A percentile compares a stretch with the other conserved stretches of the same genome.
These are phyloP conservation scores for Lumnitzera littorea DNA, from an alignment of 345 rosid genomes.

Conservation along the genomic window DNA sequence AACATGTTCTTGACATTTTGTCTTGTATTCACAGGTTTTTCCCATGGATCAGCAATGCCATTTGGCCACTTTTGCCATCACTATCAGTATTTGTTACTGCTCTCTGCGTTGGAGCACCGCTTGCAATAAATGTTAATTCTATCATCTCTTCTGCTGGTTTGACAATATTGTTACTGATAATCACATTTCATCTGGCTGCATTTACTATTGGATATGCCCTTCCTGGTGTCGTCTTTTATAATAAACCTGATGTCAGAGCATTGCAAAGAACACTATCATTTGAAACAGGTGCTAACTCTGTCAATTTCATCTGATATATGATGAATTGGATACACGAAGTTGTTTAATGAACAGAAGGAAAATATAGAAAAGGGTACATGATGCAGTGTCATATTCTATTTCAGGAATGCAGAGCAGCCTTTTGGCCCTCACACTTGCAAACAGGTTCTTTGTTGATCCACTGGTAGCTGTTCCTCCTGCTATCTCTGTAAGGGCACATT, in stretches of 20 bases:
- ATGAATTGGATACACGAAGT: not conserved
- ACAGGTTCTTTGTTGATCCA: slow-evolving; percentile 86
- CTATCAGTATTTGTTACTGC: slow-evolving; percentile 82
- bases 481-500: slow-evolving; percentile 51
- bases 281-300: slow-evolving; percentile 57
- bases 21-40: slow-evolving; percentile 48
- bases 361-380: not conserved
- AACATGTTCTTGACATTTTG: slow-evolving; percentile 1
- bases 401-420: slow-evolving; percentile 99
- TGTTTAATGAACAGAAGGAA: not conserved
- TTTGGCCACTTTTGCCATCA: slow-evolving; percentile 63
- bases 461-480: slow-evolving; percentile 91
- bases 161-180: slow-evolving; percentile 35
- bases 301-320: not conserved
- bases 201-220: slow-evolving; percentile 64
- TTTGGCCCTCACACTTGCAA: slow-evolving; percentile 84
- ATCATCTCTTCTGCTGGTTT: slow-evolving; percentile 74
- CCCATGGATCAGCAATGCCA: slow-evolving; percentile 52
- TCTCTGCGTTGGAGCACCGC: slow-evolving; percentile 86
- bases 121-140: slow-evolving; percentile 68
- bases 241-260: slow-evolving; percentile 50
- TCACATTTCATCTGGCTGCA: slow-evolving; percentile 66
- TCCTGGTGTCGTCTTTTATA: slow-evolving; percentile 46
- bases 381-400: slow-evolving; percentile 3
- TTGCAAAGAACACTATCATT: slow-evolving; percentile 82